Percentiles rank a stretch among this genome's conserved stretches.
These are phyloP conservation scores for Syzygium jambos DNA, from an alignment of 345 rosid species.

Conservation along the genomic window DNA sequence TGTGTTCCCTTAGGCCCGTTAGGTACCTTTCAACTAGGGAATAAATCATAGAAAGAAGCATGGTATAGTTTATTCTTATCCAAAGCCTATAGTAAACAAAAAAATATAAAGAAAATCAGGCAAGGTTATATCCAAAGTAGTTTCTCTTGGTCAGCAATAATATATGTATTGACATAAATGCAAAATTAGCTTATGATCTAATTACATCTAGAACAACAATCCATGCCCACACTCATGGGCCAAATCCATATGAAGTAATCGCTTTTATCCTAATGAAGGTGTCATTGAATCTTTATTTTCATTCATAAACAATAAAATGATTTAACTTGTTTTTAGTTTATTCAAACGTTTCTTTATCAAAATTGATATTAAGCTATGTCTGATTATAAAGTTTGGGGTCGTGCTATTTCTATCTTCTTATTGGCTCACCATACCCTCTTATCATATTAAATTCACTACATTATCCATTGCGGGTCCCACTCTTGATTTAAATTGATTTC, in stretches of 20 bases:
- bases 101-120: background rate
- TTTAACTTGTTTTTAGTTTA: background rate
- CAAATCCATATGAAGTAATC: background rate
- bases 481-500: no score
- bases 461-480: no score
- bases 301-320: background rate
- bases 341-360: no score
- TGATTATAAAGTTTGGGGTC: no score
- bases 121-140: background rate
- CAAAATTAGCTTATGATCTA: background rate
- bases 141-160: background rate
- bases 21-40: background rate
- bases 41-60: background rate
- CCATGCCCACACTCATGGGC: background rate
- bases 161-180: background rate
- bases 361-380: no score
- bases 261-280: background rate
- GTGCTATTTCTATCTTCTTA: no score
- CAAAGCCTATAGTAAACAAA: background rate
- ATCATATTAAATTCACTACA: no score
- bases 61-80: background rate
- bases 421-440: no score
- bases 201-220: background rate
- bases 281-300: background rate
- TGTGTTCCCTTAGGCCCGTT: background rate